These are phyloP conservation scores for Verticillium longisporum DNA, from an alignment of 2,329 filamentous ascomycete genomes.

Conservation along the genomic window DNA sequence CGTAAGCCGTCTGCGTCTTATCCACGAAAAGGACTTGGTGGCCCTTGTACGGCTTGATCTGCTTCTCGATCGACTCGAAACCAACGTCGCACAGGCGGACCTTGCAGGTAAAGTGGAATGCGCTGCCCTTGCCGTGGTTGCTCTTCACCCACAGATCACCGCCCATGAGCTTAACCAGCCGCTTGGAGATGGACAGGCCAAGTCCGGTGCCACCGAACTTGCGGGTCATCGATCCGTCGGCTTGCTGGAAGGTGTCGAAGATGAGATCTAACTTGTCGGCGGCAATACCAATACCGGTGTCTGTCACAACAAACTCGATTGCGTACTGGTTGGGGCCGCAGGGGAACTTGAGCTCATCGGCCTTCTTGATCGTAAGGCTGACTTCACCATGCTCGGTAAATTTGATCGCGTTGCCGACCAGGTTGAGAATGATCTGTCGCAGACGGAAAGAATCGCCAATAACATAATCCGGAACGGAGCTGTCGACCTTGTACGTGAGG, in stretches of 20 bases:
- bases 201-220: conserved; percentile 95
- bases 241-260: conserved; percentile 98
- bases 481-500: conserved; percentile 88
- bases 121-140: conserved; percentile 82
- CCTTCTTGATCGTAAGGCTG: conserved; percentile 78
- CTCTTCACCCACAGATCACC: conserved; percentile 96
- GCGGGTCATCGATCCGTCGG: conserved; percentile 90
- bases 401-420: conserved; percentile 98
- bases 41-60: conserved; percentile 82
- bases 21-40: conserved; percentile 94
- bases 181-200: conserved; percentile 89
- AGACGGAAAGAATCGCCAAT: conserved; percentile 95
- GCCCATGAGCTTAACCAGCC: conserved; percentile 91
- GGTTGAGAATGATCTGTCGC: conserved; percentile 91
- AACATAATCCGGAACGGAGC: conserved; percentile 88
- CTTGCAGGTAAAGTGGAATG: conserved; percentile 93
- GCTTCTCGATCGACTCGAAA: conserved; percentile 69
- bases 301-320: conserved; percentile 91
- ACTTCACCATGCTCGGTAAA: conserved; percentile 97
- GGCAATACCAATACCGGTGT: conserved; percentile 95
- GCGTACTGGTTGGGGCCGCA: conserved; percentile 73
- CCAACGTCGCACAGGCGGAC: conserved; percentile 80
- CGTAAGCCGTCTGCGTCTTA: conserved; percentile 74
- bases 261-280: conserved; percentile 93
- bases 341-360: conserved; percentile 55